Evolutionary conservation across 1,284 basidiomycete species (phyloP).

Genomic region (Ceratobasidium sp.): DNA sequence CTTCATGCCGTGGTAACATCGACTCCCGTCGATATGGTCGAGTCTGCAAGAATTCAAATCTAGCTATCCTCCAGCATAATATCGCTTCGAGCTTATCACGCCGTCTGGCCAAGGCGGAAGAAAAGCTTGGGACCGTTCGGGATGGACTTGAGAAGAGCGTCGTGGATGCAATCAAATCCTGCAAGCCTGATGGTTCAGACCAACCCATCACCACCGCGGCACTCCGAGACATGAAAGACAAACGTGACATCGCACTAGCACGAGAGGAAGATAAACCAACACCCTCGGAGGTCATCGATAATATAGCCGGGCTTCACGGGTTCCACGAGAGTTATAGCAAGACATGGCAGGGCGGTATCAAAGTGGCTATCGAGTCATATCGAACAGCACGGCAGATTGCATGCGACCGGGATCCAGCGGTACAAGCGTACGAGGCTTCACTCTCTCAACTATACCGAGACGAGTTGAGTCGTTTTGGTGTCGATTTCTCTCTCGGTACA

Average conservation of each 20-base stretch:
- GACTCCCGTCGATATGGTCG: constrained; percentile 70
- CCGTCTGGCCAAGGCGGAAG: constrained; percentile 4
- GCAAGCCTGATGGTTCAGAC: neutral
- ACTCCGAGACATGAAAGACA: constrained; percentile 4
- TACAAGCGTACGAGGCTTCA: constrained; percentile 68
- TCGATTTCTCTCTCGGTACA: neutral
- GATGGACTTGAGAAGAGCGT: neutral
- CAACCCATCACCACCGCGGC: neutral
- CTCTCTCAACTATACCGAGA: constrained; percentile 64
- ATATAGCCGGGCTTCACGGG: constrained; percentile 9
- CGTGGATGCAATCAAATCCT: neutral
- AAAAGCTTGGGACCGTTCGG: neutral
- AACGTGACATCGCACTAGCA: neutral
- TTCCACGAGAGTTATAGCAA: neutral
- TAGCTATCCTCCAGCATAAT: constrained; percentile 75
- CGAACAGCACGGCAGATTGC: constrained; percentile 56
- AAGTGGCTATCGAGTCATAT: constrained; percentile 60
- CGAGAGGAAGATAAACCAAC: neutral
- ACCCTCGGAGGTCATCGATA: neutral
- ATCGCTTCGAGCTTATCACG: constrained; percentile 53
- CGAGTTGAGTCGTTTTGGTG: constrained; percentile 57
- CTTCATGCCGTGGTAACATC: constrained; percentile 67
- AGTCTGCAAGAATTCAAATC: constrained; percentile 69
- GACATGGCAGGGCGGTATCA: constrained; percentile 59
- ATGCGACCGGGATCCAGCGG: constrained; percentile 62